Evolutionary conservation across 257 asterid genomes (phyloP), one percentile per base, ranked within the genome.

Genomic region (Plantago ovata): DNA sequence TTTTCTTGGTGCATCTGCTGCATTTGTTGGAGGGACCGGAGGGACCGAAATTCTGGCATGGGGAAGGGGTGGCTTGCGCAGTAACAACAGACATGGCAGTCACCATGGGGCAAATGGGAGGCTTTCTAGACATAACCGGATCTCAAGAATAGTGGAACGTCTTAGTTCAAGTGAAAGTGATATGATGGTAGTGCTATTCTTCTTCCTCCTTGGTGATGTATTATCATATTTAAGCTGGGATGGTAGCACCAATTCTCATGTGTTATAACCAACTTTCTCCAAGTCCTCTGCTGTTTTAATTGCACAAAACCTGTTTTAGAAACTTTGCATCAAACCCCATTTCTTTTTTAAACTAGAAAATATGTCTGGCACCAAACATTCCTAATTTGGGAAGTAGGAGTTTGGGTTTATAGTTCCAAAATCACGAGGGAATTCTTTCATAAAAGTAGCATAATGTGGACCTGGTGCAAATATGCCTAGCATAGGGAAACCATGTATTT

Each of bases 21-120:
- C 85, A 33, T 77, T 78, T 69, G 65, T 72, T 61, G 89, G 86
- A 62, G 49, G 81, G 66, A 50, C 84, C 61, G 89, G 86, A 62
- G 49, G 81, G 66, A 50, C 84, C 61, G 94, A 88, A 61, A 78
- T 85, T 68, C 78, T 84, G 57, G 84, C 86, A 62, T 93, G 98
- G 98, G 98, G 97, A 69, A 82, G 81, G 75, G 95, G 94, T 56
- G 89, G 98, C 77, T 60, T 79, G 75, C 94, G 97, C 18, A 88
- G 91, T 78, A 76, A 75, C 68, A 74, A 69, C 55, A 78, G 97
- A 39, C 90, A 84, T 66, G 90, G 87, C 63, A 80, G 83, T 46
- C 65, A 57, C 16, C 53, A 79, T 64, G 83, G 90, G 68, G 71
- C 85, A 60, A 71, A 57, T 58, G 78, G 83, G 65, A 86, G 69